Percentiles rank a stretch among this genome's conserved stretches.
Evolutionary conservation across 345 rosid species (phyloP).

Genomic region (Reutealis trisperma): DNA sequence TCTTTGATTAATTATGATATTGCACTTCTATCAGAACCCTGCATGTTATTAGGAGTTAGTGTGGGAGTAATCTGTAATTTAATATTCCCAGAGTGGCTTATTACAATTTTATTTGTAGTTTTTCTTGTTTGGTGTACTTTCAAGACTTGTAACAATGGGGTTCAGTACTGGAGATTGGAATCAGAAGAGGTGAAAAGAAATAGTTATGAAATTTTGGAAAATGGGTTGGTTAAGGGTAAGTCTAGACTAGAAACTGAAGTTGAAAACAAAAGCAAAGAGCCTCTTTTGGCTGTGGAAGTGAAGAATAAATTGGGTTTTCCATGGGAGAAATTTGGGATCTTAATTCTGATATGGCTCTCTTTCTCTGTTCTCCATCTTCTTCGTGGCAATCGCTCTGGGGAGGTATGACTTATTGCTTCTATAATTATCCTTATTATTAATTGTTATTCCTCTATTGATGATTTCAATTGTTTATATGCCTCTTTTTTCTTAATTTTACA

Average conservation of each 20-base stretch:
- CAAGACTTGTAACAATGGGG: slow-evolving; percentile 70
- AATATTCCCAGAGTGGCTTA: slow-evolving; percentile 83
- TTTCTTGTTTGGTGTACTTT: slow-evolving; percentile 80
- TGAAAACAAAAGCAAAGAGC: slow-evolving; percentile 28
- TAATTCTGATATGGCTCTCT: slow-evolving; percentile 69
- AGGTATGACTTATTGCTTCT: slow-evolving; percentile 39
- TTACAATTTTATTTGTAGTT: slow-evolving; percentile 63
- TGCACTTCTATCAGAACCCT: slow-evolving; percentile 78
- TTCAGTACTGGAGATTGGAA: slow-evolving; percentile 62
- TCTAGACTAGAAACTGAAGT: slow-evolving; percentile 28
- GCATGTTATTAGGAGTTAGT: slow-evolving; percentile 87
- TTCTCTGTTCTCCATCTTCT: slow-evolving; percentile 67
- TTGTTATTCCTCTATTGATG: too few species aligned
- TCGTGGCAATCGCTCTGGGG: slow-evolving; percentile 65
- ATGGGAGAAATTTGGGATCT: slow-evolving; percentile 65
- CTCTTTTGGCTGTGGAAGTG: slow-evolving; percentile 42
- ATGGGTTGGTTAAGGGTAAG: slow-evolving; percentile 29
- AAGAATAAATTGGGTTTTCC: slow-evolving; percentile 42
- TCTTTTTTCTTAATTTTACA: not conserved
- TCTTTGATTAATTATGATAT: slow-evolving; percentile 65
- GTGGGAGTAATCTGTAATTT: slow-evolving; percentile 75
- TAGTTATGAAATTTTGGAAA: slow-evolving; percentile 40
- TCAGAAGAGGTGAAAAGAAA: slow-evolving; percentile 41
- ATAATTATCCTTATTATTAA: not conserved
- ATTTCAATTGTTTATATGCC: not conserved